Evolutionary conservation across 2,329 filamentous ascomycete genomes (phyloP), one percentile per base, ranked within the genome.

Genomic region (Teratosphaeria nubilosa): DNA sequence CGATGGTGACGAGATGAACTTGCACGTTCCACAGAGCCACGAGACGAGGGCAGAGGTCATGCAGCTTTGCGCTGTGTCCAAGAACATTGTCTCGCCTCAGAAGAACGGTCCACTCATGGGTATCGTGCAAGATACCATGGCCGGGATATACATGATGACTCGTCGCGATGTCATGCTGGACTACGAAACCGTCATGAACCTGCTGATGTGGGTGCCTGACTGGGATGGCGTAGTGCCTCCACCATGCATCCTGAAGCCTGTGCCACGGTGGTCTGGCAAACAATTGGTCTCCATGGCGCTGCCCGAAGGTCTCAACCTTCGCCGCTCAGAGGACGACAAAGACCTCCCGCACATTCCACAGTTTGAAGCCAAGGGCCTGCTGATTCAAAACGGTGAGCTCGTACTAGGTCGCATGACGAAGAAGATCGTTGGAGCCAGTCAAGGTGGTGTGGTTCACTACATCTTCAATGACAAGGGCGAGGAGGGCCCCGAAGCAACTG

Each of bases 1-100:
- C 77, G 94, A 99, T 71, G 94, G 94, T 77, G 94, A 99, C 73
- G 94, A 99, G 76, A 99, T 99, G 94, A 99, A 99, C 72, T 84
- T 99, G 77, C 94, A 99, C 82, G 95, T 99, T 56, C 95, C 94
- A 3, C 94, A 99, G 71, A 94, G 89, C 41, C 91, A 99, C 71
- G 95, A 99, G 75, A 95, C 95, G 34, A 88, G 94, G 60, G 91
- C 95, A 52, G 94, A 99, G 74, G 85, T 99, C 66, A 90, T 86
- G 73, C 87, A 97, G 72, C 83, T 99, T 14, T 97, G 92, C 73
- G 87, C 97, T 82, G 94, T 99, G n/a, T 94, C 94, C 0, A 83
- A 94, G 67, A 96, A 99, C 74, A 97, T 99, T 69, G 95, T 99
- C 10, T 99, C 95, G 1, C 94, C 94, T 4, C 94, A 99, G 75